Evolutionary conservation across 2,329 filamentous ascomycete genomes (phyloP).

Genomic region (Fusarium tuaranense): DNA sequence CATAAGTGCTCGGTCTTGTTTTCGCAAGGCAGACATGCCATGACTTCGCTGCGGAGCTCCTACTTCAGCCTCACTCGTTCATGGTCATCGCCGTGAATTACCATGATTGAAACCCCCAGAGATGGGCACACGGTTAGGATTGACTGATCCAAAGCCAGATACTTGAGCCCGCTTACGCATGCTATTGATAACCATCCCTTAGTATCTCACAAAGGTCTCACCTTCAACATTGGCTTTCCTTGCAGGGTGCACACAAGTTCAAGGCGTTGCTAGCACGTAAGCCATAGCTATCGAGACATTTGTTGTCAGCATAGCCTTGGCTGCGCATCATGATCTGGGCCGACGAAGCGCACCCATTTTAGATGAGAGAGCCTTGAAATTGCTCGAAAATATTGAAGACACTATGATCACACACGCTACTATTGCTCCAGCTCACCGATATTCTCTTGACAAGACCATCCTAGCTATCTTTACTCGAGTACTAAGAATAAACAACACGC

Average conservation of each 20-base stretch:
- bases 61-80: not conserved
- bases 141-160: not conserved
- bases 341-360: not conserved
- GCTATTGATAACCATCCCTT: not conserved
- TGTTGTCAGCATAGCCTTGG: not conserved
- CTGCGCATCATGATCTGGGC: not conserved
- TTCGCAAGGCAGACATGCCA: not conserved
- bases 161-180: not conserved
- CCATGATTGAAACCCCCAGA: not conserved
- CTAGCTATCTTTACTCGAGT: not conserved
- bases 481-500: not conserved
- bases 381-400: not conserved
- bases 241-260: too few relatives aligned
- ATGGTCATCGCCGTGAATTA: not conserved
- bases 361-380: not conserved
- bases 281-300: not conserved
- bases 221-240: too few relatives aligned
- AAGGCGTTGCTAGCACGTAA: not conserved
- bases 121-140: not conserved
- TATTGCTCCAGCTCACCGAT: not conserved
- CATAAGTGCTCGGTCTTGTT: not conserved
- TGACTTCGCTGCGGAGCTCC: not conserved
- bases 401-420: too few relatives aligned
- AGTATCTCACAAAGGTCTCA: too few relatives aligned
- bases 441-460: not conserved